Percentiles rank a stretch among this genome's conserved stretches.
Conservation (phyloP, 306 rosid species). For the Prinsepia uniflora region DNA sequence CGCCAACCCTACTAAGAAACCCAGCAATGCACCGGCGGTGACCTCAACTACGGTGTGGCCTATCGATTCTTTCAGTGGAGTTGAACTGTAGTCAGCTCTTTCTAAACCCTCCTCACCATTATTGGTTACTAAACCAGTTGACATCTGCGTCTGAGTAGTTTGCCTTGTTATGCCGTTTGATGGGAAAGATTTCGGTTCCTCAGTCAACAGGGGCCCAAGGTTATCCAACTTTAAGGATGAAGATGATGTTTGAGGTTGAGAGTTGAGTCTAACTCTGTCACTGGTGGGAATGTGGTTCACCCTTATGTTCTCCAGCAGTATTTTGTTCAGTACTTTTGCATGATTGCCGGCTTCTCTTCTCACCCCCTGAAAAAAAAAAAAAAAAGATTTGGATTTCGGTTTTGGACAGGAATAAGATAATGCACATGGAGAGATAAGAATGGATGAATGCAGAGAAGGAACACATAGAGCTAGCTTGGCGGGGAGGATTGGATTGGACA, state of each 20-base stretch:
- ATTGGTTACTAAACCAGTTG: slow-evolving; percentile 24
- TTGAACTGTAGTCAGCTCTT: slow-evolving; percentile 15
- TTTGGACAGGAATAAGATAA: background rate
- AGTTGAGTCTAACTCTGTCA: slow-evolving; percentile 41
- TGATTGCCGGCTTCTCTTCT: slow-evolving; percentile 92
- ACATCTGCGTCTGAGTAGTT: slow-evolving; percentile 20
- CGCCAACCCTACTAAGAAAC: slow-evolving; percentile 57
- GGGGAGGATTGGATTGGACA: too few relatives aligned
- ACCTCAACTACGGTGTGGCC: slow-evolving; percentile 87
- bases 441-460: background rate
- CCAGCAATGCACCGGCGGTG: slow-evolving; percentile 71
- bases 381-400: background rate
- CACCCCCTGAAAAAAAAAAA: slow-evolving; percentile 65
- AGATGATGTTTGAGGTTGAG: slow-evolving; percentile 41
- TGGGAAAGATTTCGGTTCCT: slow-evolving; percentile 35
- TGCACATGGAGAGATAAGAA: background rate
- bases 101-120: slow-evolving; percentile 37
- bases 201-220: slow-evolving; percentile 32
- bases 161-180: slow-evolving; percentile 29
- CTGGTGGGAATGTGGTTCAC: slow-evolving; percentile 24
- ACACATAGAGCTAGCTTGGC: too few relatives aligned
- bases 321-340: slow-evolving; percentile 63
- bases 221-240: slow-evolving; percentile 28
- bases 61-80: slow-evolving; percentile 56
- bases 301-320: slow-evolving; percentile 25